Conservation (phyloP, 2,329 filamentous ascomycete species). For the Paramyrothecium sp. region DNA sequence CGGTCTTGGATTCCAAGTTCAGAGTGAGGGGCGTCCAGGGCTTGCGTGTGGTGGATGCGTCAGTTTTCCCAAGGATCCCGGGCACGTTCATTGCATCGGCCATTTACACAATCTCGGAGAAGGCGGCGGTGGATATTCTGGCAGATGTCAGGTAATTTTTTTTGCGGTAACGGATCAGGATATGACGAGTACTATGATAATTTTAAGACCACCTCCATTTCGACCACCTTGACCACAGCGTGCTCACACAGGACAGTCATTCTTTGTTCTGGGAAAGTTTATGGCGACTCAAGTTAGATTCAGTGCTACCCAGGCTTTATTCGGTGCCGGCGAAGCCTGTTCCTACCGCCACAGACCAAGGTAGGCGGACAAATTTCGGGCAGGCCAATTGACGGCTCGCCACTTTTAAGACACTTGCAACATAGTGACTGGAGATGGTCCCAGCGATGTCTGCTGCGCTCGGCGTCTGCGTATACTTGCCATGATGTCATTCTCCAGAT, state of each 20-base stretch:
- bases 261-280: too few species aligned
- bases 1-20: slow-evolving; percentile 55
- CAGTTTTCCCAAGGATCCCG: slow-evolving; percentile 47
- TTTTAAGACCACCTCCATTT: neutral
- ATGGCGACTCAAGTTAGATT: too few species aligned
- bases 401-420: too few species aligned
- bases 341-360: too few species aligned
- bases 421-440: too few species aligned
- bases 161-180: too few species aligned
- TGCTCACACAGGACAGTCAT: too few species aligned
- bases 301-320: too few species aligned
- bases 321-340: too few species aligned
- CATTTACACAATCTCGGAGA: slow-evolving; percentile 56
- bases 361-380: too few species aligned
- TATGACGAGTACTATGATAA: neutral
- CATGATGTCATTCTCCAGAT: neutral
- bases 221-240: neutral
- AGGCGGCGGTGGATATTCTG: slow-evolving; percentile 37
- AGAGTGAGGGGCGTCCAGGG: slow-evolving; percentile 50
- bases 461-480: neutral
- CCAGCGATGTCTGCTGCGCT: neutral
- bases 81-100: slow-evolving; percentile 49
- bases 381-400: too few species aligned
- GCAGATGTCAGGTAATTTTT: neutral
- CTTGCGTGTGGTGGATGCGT: slow-evolving; percentile 58